phyloP scores from a whole-genome alignment of 345 rosid genomes.

The Pelargonium nanum region DNA sequence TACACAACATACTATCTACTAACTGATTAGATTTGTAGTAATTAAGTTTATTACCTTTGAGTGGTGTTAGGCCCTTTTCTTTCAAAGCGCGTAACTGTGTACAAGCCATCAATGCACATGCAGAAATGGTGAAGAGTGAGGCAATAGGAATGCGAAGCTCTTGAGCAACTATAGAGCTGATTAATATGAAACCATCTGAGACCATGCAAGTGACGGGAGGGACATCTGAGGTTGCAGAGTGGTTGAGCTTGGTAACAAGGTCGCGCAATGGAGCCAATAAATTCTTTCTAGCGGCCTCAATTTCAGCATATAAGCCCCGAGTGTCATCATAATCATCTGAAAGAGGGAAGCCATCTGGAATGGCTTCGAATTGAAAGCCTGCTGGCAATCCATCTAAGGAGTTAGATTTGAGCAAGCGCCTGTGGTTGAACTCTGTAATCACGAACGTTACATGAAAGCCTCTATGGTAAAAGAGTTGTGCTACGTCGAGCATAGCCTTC shows the following conservation, averaged over 20 bases:
- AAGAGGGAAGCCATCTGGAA: too few species aligned
- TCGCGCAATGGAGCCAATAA: constrained; percentile 7
- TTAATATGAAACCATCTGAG: constrained; percentile 9
- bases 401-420: constrained; percentile 6
- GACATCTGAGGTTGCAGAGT: background rate
- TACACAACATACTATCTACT: too few species aligned
- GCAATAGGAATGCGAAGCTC: constrained; percentile 3
- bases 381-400: constrained; percentile 1
- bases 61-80: constrained; percentile 8
- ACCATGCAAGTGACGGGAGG: constrained; percentile 9
- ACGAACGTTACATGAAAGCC: constrained; percentile 13
- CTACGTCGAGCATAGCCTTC: constrained; percentile 9
- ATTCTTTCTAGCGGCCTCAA: too few species aligned
- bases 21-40: background rate
- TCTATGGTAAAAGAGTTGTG: constrained; percentile 5
- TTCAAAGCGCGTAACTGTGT: background rate
- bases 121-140: constrained; percentile 3
- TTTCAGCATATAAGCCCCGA: background rate
- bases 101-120: constrained; percentile 8
- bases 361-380: constrained; percentile 8
- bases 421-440: constrained; percentile 4
- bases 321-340: constrained; percentile 1
- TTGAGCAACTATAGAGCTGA: background rate
- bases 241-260: background rate
- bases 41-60: constrained; percentile 1